phyloP scores from a whole-genome alignment of 2,329 filamentous ascomycete genomes.

The Ascocoryne sarcoides region DNA sequence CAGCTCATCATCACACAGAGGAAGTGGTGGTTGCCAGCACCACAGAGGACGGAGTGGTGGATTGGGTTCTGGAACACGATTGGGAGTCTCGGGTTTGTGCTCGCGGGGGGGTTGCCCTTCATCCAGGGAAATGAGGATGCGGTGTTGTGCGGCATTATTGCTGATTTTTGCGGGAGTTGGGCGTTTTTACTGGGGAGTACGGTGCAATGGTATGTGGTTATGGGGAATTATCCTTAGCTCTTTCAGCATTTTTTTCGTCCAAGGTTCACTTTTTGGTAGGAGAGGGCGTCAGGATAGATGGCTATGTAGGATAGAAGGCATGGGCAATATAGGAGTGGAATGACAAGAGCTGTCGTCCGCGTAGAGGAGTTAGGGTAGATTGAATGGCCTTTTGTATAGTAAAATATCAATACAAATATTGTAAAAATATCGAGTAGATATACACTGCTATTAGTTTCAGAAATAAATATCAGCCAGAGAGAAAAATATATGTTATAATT shows the following conservation, averaged over 20 bases:
- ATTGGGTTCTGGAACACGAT: conserved; percentile 12
- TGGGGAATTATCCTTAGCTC: conserved; percentile 11
- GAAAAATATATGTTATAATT: no score
- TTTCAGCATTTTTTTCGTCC: background rate
- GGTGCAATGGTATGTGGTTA: conserved; percentile 19
- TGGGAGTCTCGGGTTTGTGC: conserved; percentile 15
- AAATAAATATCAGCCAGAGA: no score
- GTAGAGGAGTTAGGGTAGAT: no score
- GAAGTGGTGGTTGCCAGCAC: conserved; percentile 12
- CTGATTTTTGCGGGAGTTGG: conserved; percentile 19
- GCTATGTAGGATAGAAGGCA: background rate
- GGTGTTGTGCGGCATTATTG: conserved; percentile 7
- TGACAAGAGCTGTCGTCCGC: background rate
- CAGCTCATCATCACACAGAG: conserved; percentile 11
- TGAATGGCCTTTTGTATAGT: no score
- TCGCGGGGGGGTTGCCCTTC: conserved; percentile 13
- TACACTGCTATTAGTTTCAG: no score
- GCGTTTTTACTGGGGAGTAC: conserved; percentile 15
- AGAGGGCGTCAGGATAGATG: background rate
- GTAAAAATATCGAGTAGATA: no score
- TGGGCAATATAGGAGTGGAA: background rate
- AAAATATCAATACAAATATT: no score
- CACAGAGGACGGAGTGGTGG: conserved; percentile 10
- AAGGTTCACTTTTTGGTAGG: background rate
- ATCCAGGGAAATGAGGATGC: conserved; percentile 7